Evolutionary conservation across 306 rosid genomes (phyloP), one percentile per base, ranked within the genome.

Genomic region (Pueraria montana): DNA sequence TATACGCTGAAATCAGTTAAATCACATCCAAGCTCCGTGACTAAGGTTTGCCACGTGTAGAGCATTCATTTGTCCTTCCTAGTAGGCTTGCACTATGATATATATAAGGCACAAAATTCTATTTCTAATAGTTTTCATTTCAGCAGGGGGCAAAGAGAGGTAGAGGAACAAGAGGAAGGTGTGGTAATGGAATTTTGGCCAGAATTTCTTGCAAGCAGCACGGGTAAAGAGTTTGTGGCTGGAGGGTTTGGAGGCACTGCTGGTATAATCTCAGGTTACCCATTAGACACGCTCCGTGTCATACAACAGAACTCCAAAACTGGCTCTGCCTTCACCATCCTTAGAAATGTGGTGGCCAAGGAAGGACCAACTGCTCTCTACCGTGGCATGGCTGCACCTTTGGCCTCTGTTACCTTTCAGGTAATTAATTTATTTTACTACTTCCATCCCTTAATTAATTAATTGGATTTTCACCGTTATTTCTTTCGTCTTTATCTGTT

Each of bases 201-300:
- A 68, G 94, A 89, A 56, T 91, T 91, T 85, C 84, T 93, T 52
- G 99, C 94, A n/a, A 86, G 38, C 65, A 92, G 90, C 80, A 90
- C 94, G 87, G 98, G 98, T 0, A 92, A 74, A 84, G 99, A 95
- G 42, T 95, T 95, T 85, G 94, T 95, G 6, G 99, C 98, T 0
- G 98, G 98, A 20, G 98, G 98, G 0, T 88, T 87, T 71, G 98
- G 99, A 43, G 99, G 99, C 52, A 79, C 87, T 53, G 99, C 99
- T 24, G 98, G 97, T 32, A 43, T 96, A 4, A 23, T 71, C 21
- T 71, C 76, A 0, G 78, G 78, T 17, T 49, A 81, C 4, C 84
- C 84, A 2, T 48, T 81, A 46, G 84, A 81, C 72, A 81, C 84
- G 0, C 45, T 81, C 9, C 84, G 84, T 13, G 66, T 72, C 6